phyloP scores from a whole-genome alignment of 148 eudicot species.

The Chenopodium berlandieri region DNA sequence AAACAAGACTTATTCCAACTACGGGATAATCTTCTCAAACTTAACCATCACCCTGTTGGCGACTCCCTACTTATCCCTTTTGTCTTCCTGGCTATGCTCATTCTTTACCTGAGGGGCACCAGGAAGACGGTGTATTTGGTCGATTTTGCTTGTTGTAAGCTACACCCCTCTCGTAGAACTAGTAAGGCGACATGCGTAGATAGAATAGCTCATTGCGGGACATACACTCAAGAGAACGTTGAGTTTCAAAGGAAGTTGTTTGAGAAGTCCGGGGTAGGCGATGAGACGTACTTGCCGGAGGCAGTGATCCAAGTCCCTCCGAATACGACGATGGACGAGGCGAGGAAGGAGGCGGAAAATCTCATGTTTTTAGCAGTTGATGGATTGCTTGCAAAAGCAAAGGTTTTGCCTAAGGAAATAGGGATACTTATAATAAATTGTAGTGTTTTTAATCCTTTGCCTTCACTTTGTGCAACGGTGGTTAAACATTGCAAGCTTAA shows the following conservation, averaged over 20 bases:
- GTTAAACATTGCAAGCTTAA: constrained; percentile 38
- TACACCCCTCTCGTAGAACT: constrained; percentile 21
- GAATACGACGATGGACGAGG: constrained; percentile 17
- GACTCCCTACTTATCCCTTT: background rate
- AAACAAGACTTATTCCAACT: background rate
- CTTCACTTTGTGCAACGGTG: constrained; percentile 37
- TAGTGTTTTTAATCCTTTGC: constrained; percentile 38
- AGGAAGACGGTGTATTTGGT: constrained; percentile 27
- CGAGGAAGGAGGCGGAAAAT: constrained; percentile 34
- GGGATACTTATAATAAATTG: constrained; percentile 39
- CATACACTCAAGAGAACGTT: constrained; percentile 27
- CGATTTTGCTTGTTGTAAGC: constrained; percentile 35
- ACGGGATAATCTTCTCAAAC: background rate
- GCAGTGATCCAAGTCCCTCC: constrained; percentile 29
- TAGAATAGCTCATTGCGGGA: constrained; percentile 27
- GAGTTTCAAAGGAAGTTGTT: constrained; percentile 38
- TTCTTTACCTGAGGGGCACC: constrained; percentile 24
- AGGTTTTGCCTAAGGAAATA: constrained; percentile 27
- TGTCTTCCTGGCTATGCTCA: constrained; percentile 17
- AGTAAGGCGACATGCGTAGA: constrained; percentile 28
- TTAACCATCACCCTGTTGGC: constrained; percentile 1
- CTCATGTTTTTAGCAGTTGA: constrained; percentile 36
- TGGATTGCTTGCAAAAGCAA: constrained; percentile 29
- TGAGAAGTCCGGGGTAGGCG: constrained; percentile 38
- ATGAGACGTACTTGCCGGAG: constrained; percentile 31